These are phyloP conservation scores for Rosa hybrid DNA, from an alignment of 331 rosid genomes.

Conservation along the genomic window DNA sequence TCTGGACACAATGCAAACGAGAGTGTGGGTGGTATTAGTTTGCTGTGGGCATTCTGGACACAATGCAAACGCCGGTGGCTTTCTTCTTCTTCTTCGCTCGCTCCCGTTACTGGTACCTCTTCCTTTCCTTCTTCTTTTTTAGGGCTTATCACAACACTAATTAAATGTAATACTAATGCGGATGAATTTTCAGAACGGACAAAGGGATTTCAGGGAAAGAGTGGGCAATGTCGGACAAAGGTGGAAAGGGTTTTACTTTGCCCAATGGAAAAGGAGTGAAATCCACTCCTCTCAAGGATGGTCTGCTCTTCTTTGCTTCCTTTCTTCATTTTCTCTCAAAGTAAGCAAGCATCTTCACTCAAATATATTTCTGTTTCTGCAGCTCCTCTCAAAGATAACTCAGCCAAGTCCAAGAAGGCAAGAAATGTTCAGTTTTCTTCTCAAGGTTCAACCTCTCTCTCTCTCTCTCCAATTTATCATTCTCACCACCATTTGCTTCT, in stretches of 20 bases:
- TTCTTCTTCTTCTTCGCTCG: too few species aligned
- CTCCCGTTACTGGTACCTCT: not conserved
- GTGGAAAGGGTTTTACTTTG: conserved; percentile 57
- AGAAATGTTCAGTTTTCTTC: conserved; percentile 73
- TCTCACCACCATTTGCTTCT: not conserved
- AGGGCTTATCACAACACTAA: too few species aligned
- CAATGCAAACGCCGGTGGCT: too few species aligned
- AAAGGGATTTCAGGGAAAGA: too few species aligned
- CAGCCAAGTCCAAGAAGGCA: conserved; percentile 58
- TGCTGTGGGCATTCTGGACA: too few species aligned
- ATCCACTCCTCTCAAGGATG: conserved; percentile 42
- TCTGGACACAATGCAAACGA: not conserved
- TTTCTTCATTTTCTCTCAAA: not conserved
- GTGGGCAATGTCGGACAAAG: conserved; percentile 66
- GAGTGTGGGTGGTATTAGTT: not conserved
- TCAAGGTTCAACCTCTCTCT: conserved; percentile 50
- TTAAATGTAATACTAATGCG: too few species aligned
- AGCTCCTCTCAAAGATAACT: conserved; percentile 42
- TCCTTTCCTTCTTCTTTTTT: not conserved
- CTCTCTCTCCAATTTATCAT: not conserved
- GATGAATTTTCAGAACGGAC: too few species aligned
- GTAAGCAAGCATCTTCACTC: too few species aligned
- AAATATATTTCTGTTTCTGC: not conserved
- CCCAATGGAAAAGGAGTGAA: conserved; percentile 43
- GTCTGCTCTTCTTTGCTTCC: conserved; percentile 23